These are phyloP conservation scores for Diddensiella transvaalensis DNA, from an alignment of 805 yeast species.

Conservation along the genomic window DNA sequence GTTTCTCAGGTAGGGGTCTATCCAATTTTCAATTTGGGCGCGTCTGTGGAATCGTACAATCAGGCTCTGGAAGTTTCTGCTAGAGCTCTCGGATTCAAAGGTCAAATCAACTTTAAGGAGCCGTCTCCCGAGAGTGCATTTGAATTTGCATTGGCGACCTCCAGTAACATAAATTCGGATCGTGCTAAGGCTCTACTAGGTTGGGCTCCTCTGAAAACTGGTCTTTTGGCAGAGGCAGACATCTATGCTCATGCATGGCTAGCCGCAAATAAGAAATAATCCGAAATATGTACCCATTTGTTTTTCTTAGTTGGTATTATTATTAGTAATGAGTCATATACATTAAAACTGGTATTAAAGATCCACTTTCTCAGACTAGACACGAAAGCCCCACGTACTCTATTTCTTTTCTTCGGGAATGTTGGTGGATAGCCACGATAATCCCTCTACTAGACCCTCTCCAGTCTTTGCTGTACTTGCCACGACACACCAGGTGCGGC, in stretches of 20 bases:
- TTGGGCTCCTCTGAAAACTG: not conserved
- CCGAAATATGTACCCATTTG: not conserved
- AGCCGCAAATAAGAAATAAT: not conserved
- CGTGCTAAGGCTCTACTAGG: not conserved
- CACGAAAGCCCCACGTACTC: not conserved
- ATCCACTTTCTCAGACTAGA: not conserved
- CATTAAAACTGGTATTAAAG: not conserved
- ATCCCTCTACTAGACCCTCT: slow-evolving; percentile 82
- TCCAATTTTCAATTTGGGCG: slow-evolving; percentile 9
- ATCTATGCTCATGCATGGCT: not conserved
- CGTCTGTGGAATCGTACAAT: slow-evolving; percentile 5
- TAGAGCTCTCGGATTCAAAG: not conserved
- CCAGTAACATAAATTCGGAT: not conserved
- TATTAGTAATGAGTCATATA: not conserved
- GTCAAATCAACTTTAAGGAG: not conserved
- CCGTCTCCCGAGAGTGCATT: slow-evolving; percentile 2
- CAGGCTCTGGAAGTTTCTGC: slow-evolving; percentile 5
- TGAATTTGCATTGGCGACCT: not conserved
- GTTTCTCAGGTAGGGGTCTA: not conserved
- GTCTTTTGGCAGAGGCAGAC: not conserved
- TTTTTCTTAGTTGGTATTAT: not conserved
- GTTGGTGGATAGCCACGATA: slow-evolving; percentile 79
- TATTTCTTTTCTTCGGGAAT: slow-evolving; percentile 34
- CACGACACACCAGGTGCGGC: slow-evolving; percentile 85
- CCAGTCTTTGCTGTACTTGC: slow-evolving; percentile 90